These are phyloP conservation scores for Saccharum officinarum DNA, from an alignment of 176 grass and related monocot species.

Conservation along the genomic window DNA sequence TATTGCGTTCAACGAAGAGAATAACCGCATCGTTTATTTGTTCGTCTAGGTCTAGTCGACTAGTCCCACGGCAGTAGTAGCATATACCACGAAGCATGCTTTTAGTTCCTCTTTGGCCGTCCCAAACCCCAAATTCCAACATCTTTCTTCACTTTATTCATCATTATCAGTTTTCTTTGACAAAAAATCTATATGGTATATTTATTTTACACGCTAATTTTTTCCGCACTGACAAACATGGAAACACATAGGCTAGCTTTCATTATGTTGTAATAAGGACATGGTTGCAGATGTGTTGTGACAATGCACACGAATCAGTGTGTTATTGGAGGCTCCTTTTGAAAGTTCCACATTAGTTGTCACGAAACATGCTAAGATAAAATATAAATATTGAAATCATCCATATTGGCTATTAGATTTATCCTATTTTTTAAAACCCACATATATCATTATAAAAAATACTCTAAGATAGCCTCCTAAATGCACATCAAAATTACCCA, in stretches of 20 bases:
- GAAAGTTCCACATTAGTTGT: no score
- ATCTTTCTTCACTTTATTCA: neutral
- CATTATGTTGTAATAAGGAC: neutral
- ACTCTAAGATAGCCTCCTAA: no score
- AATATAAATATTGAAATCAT: no score
- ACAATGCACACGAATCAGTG: neutral
- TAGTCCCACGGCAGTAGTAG: neutral
- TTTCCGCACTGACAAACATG: neutral
- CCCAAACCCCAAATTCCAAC: neutral
- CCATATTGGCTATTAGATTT: no score
- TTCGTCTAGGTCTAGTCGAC: neutral
- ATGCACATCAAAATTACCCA: no score
- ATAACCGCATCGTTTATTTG: constrained; percentile 26
- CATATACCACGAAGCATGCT: neutral
- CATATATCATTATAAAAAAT: no score
- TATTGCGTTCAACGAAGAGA: constrained; percentile 6
- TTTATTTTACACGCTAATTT: neutral
- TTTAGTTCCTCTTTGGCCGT: neutral
- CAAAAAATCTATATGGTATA: neutral
- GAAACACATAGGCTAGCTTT: neutral
- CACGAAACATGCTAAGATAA: no score
- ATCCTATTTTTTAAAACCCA: no score
- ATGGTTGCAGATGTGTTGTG: neutral
- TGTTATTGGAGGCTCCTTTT: no score
- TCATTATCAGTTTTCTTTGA: neutral